These are phyloP conservation scores for Lactuca saligna DNA, from an alignment of 129 eudicot genomes.

Conservation along the genomic window DNA sequence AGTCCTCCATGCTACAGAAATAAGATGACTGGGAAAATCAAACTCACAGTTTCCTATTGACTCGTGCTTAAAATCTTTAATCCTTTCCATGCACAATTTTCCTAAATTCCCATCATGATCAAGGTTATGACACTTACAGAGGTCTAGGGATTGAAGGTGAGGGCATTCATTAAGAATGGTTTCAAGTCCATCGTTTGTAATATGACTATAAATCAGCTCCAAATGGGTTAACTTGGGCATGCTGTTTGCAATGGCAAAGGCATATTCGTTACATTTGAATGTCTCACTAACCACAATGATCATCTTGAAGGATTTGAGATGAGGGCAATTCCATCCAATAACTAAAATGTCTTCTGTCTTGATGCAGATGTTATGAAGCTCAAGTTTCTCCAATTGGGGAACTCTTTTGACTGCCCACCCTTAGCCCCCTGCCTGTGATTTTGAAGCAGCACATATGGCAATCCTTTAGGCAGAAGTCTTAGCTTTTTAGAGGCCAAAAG, in stretches of 20 bases:
- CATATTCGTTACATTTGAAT: conserved; percentile 41
- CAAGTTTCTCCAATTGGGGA: conserved; percentile 54
- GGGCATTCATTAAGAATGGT: conserved; percentile 65
- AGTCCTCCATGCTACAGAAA: too few species aligned
- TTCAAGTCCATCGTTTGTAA: conserved; percentile 57
- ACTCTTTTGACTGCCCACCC: conserved; percentile 36
- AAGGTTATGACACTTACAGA: conserved; percentile 58
- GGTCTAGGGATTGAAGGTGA: conserved; percentile 62
- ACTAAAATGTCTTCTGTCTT: conserved; percentile 30
- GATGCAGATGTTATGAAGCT: conserved; percentile 31
- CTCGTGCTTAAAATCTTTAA: conserved; percentile 45
- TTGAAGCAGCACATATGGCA: conserved; percentile 22
- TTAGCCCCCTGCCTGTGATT: conserved; percentile 30
- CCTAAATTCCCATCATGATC: conserved; percentile 37
- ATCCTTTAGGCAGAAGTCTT: conserved; percentile 25
- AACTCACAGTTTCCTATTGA: conserved; percentile 48
- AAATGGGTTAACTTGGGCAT: conserved; percentile 63
- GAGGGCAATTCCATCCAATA: conserved; percentile 44
- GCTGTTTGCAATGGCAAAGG: conserved; percentile 52
- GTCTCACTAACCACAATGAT: conserved; percentile 20
- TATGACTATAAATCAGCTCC: conserved; percentile 48
- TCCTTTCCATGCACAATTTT: conserved; percentile 43
- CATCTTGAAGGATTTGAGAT: conserved; percentile 42
- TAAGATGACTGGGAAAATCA: conserved; percentile 10
- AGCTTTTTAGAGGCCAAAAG: too few species aligned